Evolutionary conservation across 1,139 yeast species (phyloP).

Genomic region (Pichia sp.): DNA sequence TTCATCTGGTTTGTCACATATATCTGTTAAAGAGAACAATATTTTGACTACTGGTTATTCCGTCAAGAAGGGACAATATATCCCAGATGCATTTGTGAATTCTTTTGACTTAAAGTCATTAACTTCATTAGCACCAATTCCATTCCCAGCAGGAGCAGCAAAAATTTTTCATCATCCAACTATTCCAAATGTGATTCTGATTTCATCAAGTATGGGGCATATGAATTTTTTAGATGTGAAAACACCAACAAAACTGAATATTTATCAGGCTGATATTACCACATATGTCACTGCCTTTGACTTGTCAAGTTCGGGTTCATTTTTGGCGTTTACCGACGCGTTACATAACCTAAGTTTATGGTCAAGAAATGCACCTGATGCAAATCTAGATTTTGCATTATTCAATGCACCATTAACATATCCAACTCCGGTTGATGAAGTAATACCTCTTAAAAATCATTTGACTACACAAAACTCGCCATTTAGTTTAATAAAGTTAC

Average conservation of each 20-base stretch:
- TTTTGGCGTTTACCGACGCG: conserved; percentile 61
- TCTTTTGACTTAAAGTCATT: conserved; percentile 74
- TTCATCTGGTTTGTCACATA: conserved; percentile 66
- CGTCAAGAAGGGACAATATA: conserved; percentile 32
- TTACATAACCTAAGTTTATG: conserved; percentile 68
- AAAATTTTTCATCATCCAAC: conserved; percentile 83
- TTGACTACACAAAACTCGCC: conserved; percentile 43
- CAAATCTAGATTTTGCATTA: conserved; percentile 31
- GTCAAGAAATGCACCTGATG: conserved; percentile 40
- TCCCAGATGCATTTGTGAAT: conserved; percentile 78
- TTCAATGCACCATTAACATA: conserved; percentile 22
- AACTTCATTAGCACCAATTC: conserved; percentile 70
- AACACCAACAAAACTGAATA: conserved; percentile 61
- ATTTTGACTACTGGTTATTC: conserved; percentile 82
- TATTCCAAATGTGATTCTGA: conserved; percentile 68
- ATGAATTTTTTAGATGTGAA: conserved; percentile 78
- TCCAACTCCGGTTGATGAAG: conserved; percentile 20
- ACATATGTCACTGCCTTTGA: conserved; percentile 53
- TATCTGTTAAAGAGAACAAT: conserved; percentile 71
- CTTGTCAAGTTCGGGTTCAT: conserved; percentile 78
- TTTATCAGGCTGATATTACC: conserved; percentile 57
- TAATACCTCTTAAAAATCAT: conserved; percentile 28
- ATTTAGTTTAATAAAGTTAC: conserved; percentile 73
- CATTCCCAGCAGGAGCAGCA: conserved; percentile 88
- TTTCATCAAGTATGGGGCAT: conserved; percentile 74